Evolutionary conservation across 2,329 filamentous ascomycete genomes (phyloP).

Genomic region (Fusarium keratoplasticum): DNA sequence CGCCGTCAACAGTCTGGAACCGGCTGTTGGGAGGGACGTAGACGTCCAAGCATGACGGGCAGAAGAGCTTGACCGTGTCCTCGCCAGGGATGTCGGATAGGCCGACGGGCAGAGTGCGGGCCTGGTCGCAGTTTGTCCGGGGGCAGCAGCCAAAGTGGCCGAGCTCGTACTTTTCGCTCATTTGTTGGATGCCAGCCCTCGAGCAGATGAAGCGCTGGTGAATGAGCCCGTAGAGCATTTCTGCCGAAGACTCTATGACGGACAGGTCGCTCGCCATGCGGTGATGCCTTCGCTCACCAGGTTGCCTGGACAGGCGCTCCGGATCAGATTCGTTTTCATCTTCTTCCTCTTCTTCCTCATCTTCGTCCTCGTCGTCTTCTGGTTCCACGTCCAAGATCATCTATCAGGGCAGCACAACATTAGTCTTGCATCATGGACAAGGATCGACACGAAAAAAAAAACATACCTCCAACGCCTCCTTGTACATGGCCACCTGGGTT

Average conservation of each 20-base stretch:
- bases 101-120: slow-evolving; percentile 91
- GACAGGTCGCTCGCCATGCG: slow-evolving; percentile 93
- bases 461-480: slow-evolving; percentile 88
- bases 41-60: slow-evolving; percentile 94
- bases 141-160: slow-evolving; percentile 97
- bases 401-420: slow-evolving; percentile 50
- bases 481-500: slow-evolving; percentile 97
- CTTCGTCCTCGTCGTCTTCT: slow-evolving; percentile 90
- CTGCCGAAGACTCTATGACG: slow-evolving; percentile 96
- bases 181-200: slow-evolving; percentile 94
- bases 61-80: slow-evolving; percentile 98
- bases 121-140: slow-evolving; percentile 90
- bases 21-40: slow-evolving; percentile 97
- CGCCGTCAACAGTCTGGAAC: slow-evolving; percentile 96
- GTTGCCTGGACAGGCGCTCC: slow-evolving; percentile 60
- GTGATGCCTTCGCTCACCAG: slow-evolving; percentile 79
- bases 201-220: slow-evolving; percentile 99
- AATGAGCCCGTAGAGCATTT: slow-evolving; percentile 97
- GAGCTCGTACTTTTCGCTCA: slow-evolving; percentile 99
- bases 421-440: slow-evolving; percentile 3
- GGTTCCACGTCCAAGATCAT: slow-evolving; percentile 99
- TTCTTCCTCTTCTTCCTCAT: slow-evolving; percentile 82
- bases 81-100: slow-evolving; percentile 94
- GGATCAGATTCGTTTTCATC: slow-evolving; percentile 78
- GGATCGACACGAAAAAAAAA: not conserved